Evolutionary conservation across 2,329 filamentous ascomycete species (phyloP).

Genomic region (Pestalotiopsis sp.): DNA sequence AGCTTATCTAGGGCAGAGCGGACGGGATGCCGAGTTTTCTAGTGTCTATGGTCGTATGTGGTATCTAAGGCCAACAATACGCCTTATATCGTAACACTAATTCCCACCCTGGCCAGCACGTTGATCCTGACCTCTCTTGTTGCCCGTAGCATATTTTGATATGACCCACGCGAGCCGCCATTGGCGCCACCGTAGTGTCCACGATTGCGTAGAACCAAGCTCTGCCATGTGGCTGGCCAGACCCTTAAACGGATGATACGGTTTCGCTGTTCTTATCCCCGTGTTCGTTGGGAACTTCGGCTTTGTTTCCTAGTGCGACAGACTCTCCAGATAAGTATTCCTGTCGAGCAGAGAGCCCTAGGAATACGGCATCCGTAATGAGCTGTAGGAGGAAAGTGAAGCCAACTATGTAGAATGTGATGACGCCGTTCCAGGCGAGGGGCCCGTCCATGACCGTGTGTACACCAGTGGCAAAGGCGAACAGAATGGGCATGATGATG

Average conservation of each 20-base stretch:
- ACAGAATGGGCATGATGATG: slow-evolving; percentile 6
- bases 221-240: not conserved
- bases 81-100: not conserved
- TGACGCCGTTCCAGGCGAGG: slow-evolving; percentile 3
- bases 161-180: not conserved
- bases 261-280: not conserved
- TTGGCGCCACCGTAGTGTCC: not conserved
- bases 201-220: too few species aligned
- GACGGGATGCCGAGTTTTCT: too few species aligned
- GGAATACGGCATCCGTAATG: not conserved
- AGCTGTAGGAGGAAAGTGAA: slow-evolving; percentile 6
- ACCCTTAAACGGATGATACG: not conserved
- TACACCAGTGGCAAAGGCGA: slow-evolving; percentile 3
- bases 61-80: too few species aligned
- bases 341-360: slow-evolving; percentile 1
- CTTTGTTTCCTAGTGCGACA: not conserved
- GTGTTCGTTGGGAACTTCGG: not conserved
- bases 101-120: not conserved
- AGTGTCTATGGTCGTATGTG: too few species aligned
- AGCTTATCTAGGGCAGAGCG: too few species aligned
- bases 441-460: not conserved
- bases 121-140: not conserved
- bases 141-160: not conserved
- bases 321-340: slow-evolving; percentile 14
- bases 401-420: slow-evolving; percentile 6